Conservation (phyloP, 208 protist genomes). For the Balamuthia mandrillaris region DNA sequence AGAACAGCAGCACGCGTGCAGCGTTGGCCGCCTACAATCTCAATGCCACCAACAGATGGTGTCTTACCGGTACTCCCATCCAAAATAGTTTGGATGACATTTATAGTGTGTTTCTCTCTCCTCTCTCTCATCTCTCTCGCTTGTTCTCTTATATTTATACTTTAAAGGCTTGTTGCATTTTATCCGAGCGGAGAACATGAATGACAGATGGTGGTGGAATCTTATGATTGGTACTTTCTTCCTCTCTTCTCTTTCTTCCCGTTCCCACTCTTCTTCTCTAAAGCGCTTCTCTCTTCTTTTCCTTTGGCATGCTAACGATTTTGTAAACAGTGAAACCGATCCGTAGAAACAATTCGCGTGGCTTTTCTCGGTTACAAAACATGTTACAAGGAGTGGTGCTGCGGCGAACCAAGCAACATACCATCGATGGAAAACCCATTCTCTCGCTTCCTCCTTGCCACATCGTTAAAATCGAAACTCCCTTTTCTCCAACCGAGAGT, state of each 20-base stretch:
- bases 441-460: slow-evolving; percentile 29
- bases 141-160: neutral
- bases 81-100: slow-evolving; percentile 77
- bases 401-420: slow-evolving; percentile 12
- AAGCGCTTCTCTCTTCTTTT: no score
- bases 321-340: slow-evolving; percentile 27
- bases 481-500: slow-evolving; percentile 3
- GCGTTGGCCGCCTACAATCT: slow-evolving; percentile 58
- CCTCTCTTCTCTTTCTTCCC: no score
- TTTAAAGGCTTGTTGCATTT: slow-evolving; percentile 70
- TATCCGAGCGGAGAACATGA: slow-evolving; percentile 44
- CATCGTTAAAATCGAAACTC: neutral
- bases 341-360: slow-evolving; percentile 18
- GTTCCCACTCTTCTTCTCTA: no score
- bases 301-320: no score
- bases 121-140: neutral
- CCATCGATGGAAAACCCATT: slow-evolving; percentile 27
- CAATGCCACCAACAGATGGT: slow-evolving; percentile 63
- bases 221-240: no score
- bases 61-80: slow-evolving; percentile 75
- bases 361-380: slow-evolving; percentile 20
- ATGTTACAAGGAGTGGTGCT: slow-evolving; percentile 7
- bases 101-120: slow-evolving; percentile 24
- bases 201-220: slow-evolving; percentile 35
- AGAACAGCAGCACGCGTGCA: slow-evolving; percentile 57